phyloP scores from a whole-genome alignment of 2,329 filamentous ascomycete genomes.

The Epichloe scottii region DNA sequence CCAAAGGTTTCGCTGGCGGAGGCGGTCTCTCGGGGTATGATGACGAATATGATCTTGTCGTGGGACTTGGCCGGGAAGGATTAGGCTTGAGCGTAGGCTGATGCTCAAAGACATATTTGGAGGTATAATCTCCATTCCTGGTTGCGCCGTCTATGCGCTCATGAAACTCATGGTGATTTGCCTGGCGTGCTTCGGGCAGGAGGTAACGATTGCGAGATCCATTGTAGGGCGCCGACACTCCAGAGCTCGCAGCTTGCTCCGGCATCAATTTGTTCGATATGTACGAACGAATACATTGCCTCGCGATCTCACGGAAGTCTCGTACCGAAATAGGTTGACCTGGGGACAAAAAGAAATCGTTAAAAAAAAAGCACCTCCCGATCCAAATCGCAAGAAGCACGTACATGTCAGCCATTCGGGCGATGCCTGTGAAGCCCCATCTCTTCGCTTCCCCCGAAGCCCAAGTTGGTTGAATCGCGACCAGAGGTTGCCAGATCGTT shows the following conservation, averaged over 20 bases:
- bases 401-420: constrained; percentile 1
- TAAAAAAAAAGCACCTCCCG: background rate
- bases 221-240: background rate
- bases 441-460: constrained; percentile 2
- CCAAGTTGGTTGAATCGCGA: constrained; percentile 5
- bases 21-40: constrained; percentile 29
- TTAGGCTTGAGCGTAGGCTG: constrained; percentile 24
- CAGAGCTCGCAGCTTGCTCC: background rate
- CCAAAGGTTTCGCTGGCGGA: constrained; percentile 9
- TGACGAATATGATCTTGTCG: constrained; percentile 30
- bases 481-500: constrained; percentile 50
- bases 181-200: background rate
- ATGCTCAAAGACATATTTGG: constrained; percentile 24
- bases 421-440: background rate
- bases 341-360: constrained; percentile 5
- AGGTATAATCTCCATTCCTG: background rate
- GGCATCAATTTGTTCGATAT: constrained; percentile 16
- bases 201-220: background rate
- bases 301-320: constrained; percentile 20
- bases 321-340: constrained; percentile 21
- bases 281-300: constrained; percentile 22
- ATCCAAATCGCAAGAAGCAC: background rate
- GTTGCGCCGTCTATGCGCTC: background rate
- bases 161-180: background rate
- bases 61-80: constrained; percentile 13